Evolutionary conservation across 306 rosid genomes (phyloP), one percentile per base, ranked within the genome.

Genomic region (Acmispon strigosus): DNA sequence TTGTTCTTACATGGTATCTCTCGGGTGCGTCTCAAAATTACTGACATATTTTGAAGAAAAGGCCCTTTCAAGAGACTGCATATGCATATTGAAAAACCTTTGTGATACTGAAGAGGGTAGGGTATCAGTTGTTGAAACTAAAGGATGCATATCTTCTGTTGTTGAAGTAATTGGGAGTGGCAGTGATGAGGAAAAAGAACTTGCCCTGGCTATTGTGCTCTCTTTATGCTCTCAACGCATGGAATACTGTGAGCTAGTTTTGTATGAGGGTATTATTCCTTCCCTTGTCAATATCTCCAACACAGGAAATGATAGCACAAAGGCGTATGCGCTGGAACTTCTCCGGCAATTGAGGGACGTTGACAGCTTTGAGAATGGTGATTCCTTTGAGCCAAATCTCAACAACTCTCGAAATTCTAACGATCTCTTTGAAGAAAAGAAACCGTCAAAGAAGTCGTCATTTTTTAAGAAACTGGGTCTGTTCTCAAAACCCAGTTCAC

Each of bases 211-310:
- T 42, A 78, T 88, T 80, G 84, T 93, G 10, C 93, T 93, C 80
- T 81, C 93, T 16, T 54, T 93, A 59, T 93, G 98, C 63, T 90
- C 97, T 34, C 94, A 93, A 73, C 86, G 89, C 2, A 58, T 67
- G 44, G 86, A 84, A 10, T 90, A 88, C 68, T 93, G 98, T 60
- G 67, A 69, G 64, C 37, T 90, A 79, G 90, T 87, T 69, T 76
- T 88, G 96, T 57, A 79, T n/a, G 93, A 88, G 79, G 96, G 90
- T 45, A 81, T 93, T 48, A 76, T 90, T 24, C 94, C 96, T 66
- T 62, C 85, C 17, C 93, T 93, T 62, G 84, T 80, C 27, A 3
- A 6, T 29, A 78, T 90, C 73, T 86, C 96, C 50, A 8, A 74
- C 59, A 83, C 56, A 19, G 97, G 98, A 36, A 90, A 56, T 45